These are phyloP conservation scores for Capsicum pubescens DNA, from an alignment of 257 asterid species.

Conservation along the genomic window DNA sequence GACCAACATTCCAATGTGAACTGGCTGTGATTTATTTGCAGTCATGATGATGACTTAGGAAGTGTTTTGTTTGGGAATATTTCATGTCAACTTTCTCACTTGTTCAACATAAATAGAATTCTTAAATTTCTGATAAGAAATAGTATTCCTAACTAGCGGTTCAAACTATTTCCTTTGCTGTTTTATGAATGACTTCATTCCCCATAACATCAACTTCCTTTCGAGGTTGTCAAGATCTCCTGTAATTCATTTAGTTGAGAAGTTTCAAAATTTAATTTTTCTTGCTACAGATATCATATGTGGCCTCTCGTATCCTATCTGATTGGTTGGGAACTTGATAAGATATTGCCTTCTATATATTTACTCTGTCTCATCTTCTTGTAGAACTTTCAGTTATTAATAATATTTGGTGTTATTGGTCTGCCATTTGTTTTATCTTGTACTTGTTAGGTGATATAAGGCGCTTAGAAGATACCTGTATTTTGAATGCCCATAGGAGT, in stretches of 20 bases:
- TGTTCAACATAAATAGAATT: not conserved
- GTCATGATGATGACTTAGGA: not conserved
- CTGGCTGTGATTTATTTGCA: not conserved
- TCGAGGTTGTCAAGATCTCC: not conserved
- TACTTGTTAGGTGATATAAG: not conserved
- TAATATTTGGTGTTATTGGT: not conserved
- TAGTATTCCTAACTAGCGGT: not conserved
- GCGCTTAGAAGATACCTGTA: not conserved
- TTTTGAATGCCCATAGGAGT: not conserved
- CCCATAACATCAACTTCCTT: conserved; percentile 12
- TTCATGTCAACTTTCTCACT: not conserved
- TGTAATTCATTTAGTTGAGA: conserved; percentile 18
- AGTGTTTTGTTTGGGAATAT: conserved; percentile 10
- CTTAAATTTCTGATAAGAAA: not conserved
- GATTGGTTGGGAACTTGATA: not conserved
- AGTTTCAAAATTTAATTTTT: not conserved
- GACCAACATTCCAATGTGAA: conserved; percentile 4
- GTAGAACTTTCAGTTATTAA: conserved; percentile 19
- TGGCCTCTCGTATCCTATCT: not conserved
- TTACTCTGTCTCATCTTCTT: not conserved
- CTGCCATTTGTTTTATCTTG: not conserved
- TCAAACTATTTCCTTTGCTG: conserved; percentile 14
- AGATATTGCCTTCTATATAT: not conserved
- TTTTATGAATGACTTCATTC: conserved; percentile 15
- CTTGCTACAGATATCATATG: not conserved